Base-by-base conservation (phyloP, 148 eudicot genomes). In the Linanthus parryae region DNA sequence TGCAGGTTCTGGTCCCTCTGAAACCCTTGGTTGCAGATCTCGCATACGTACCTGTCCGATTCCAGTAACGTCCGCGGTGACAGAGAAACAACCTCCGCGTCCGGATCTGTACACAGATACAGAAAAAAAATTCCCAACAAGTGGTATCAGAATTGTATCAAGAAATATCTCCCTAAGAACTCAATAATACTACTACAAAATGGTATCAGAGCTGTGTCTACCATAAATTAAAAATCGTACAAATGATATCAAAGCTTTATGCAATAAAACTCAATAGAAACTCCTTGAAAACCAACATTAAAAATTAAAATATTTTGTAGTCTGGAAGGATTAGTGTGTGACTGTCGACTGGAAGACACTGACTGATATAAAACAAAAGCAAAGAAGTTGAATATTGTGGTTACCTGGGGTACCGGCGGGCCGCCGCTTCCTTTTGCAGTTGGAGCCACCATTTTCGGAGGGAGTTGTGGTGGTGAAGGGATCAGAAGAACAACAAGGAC, bases 1-100 rank as follows among this genome's bases (percentile, higher is more conserved):
- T 90, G 97, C 1, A 90, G 67, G 58, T 90, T 90, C 51, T 90
- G 97, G 58, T 90, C 97, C 13, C 97, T 61, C 19, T 90, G 97
- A 49, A 90, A 90, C 44, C 97, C 97, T 66, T 90, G 95, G 39
- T 83, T 85, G 63, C 97, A 90, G 70, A 90, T 90, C 92, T 90
- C 97, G 33, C 97, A 90, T 4, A 90, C 80, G 63, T 85, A 90
- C 41, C 86, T 56, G 58, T 90, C 95, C 8, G 97, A 83, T 57
- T 85, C 97, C 14, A 90, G 50, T 2, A 90, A 67, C 2, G 92
- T 90, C 48, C 74, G 76, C 0, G 97, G 95, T 0, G 97, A 90
- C 1, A 90, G 55, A 0, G 97, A 80, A 7, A 90, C 86, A 17
- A 90, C 97, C 55, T 90, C 97, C 31, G 97, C 97, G 56, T 90